Evolutionary conservation across 164 flowering plant genomes (phyloP).

Genomic region (Piper betle): DNA sequence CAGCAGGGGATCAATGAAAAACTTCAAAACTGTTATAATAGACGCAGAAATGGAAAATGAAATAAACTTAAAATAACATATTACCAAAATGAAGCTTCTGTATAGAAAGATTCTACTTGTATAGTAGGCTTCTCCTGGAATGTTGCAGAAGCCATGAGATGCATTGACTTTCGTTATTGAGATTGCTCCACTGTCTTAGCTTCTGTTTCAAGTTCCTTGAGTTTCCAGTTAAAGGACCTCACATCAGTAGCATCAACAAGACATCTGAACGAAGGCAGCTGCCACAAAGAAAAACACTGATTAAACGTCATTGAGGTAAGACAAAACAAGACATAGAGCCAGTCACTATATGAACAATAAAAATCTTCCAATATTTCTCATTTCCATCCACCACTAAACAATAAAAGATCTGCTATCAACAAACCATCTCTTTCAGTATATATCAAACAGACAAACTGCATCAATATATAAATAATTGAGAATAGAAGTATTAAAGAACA

Average conservation of each 20-base stretch:
- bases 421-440: no score
- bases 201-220: conserved; percentile 50
- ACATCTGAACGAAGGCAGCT: conserved; percentile 33
- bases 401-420: not conserved
- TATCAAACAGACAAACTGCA: no score
- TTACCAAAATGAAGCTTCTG: no score
- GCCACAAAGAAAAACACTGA: conserved; percentile 11
- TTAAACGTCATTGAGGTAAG: not conserved
- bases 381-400: not conserved
- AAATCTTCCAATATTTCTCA: not conserved
- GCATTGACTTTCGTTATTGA: conserved; percentile 1
- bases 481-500: no score
- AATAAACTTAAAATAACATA: no score
- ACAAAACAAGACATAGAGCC: not conserved
- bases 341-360: not conserved
- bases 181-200: conserved; percentile 25
- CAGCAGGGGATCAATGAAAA: no score
- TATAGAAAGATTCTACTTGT: no score
- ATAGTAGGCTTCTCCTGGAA: no score
- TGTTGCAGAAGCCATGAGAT: not conserved
- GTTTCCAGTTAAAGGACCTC: conserved; percentile 33
- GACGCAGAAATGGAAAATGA: no score
- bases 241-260: conserved; percentile 31
- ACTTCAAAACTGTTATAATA: no score
- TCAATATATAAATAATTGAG: no score